phyloP scores from a whole-genome alignment of 352 stramenopile species.

The Phytopythium helicoides region DNA sequence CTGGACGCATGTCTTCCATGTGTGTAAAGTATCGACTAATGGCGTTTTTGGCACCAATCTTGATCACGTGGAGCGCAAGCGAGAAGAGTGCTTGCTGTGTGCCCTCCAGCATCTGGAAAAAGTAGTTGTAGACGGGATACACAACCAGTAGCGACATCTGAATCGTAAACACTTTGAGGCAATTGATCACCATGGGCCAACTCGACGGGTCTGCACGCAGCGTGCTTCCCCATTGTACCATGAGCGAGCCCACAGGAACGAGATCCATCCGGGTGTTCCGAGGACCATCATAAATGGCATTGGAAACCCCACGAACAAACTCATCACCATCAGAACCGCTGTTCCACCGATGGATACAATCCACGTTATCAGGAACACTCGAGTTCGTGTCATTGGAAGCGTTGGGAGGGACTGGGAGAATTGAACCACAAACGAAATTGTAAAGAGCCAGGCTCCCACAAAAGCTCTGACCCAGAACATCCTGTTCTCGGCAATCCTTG shows the following conservation, averaged over 20 bases:
- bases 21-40: constrained; percentile 15
- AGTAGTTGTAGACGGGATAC: constrained; percentile 18
- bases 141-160: constrained; percentile 11
- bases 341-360: constrained; percentile 1
- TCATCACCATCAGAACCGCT: constrained; percentile 6
- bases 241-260: constrained; percentile 10
- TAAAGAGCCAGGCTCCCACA: constrained; percentile 5
- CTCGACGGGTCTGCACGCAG: constrained; percentile 7
- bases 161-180: constrained; percentile 8
- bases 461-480: constrained; percentile 8
- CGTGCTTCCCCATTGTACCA: constrained; percentile 3
- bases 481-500: too few relatives aligned
- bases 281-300: constrained; percentile 18
- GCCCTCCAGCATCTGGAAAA: constrained; percentile 12
- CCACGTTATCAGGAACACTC: constrained; percentile 7
- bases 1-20: constrained; percentile 25
- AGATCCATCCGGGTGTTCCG: constrained; percentile 13
- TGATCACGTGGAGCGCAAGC: constrained; percentile 25
- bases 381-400: constrained; percentile 8
- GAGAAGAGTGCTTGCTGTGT: constrained; percentile 14
- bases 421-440: constrained; percentile 9
- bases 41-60: constrained; percentile 27
- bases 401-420: constrained; percentile 8
- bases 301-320: constrained; percentile 10
- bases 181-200: constrained; percentile 4